These are phyloP conservation scores for Trametes sanguinea DNA, from an alignment of 768 basidiomycete genomes.

Conservation along the genomic window DNA sequence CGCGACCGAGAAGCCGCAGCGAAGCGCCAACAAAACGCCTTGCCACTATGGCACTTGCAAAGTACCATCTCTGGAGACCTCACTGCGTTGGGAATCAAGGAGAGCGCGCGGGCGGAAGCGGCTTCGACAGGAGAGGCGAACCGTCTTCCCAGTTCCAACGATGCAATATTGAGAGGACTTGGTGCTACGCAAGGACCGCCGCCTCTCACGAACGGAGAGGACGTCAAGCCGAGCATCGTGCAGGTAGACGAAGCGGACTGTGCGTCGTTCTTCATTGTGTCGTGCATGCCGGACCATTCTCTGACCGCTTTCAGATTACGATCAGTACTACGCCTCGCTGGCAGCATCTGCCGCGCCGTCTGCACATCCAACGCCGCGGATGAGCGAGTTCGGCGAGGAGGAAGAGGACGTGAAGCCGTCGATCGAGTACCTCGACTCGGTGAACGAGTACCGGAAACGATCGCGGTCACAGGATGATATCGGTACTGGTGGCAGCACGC, in stretches of 20 bases:
- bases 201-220: constrained; percentile 31
- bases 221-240: constrained; percentile 48
- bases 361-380: constrained; percentile 61
- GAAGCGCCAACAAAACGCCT: constrained; percentile 85
- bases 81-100: constrained; percentile 82
- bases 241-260: constrained; percentile 63
- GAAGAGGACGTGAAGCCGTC: constrained; percentile 72
- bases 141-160: constrained; percentile 51
- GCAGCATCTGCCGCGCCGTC: constrained; percentile 64
- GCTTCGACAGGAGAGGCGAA: constrained; percentile 29
- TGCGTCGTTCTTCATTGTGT: constrained; percentile 37
- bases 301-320: constrained; percentile 54
- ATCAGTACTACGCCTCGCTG: constrained; percentile 80
- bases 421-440: constrained; percentile 63
- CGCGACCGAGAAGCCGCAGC: constrained; percentile 80
- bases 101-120: constrained; percentile 55
- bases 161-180: constrained; percentile 71
- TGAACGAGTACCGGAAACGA: constrained; percentile 75
- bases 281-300: neutral
- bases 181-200: constrained; percentile 48
- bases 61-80: constrained; percentile 93
- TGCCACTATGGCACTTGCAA: constrained; percentile 94
- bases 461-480: constrained; percentile 61
- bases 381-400: constrained; percentile 56
- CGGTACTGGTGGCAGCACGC: constrained; percentile 22